These are phyloP conservation scores for Fonsecaea pugnacius DNA, from an alignment of 2,329 filamentous ascomycete species.

Conservation along the genomic window DNA sequence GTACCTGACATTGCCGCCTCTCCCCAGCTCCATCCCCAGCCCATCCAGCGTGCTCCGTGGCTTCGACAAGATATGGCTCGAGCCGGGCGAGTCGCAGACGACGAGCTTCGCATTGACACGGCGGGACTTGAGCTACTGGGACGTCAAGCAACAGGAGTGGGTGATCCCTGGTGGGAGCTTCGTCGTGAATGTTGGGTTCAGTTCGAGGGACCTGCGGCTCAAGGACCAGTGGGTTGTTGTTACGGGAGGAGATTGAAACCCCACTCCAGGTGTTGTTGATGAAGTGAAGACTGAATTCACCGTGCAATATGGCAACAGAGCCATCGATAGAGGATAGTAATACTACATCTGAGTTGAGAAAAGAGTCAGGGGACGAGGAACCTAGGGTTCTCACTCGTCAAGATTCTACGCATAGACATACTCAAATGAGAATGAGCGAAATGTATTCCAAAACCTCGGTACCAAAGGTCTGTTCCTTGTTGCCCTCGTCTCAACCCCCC, in stretches of 20 bases:
- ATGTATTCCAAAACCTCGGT: too few relatives aligned
- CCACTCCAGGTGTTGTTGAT: neutral
- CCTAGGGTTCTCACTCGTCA: too few relatives aligned
- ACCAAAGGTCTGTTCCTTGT: too few relatives aligned
- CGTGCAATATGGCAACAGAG: neutral
- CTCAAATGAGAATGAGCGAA: too few relatives aligned
- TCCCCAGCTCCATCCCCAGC: slow-evolving; percentile 51
- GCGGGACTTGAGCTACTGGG: slow-evolving; percentile 69
- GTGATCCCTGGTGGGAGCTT: slow-evolving; percentile 26
- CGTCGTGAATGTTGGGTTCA: slow-evolving; percentile 30
- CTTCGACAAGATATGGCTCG: slow-evolving; percentile 63
- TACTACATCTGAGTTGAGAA: neutral
- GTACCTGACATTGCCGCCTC: slow-evolving; percentile 48
- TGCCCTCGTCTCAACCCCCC: too few relatives aligned
- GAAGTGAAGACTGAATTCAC: neutral
- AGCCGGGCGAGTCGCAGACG: slow-evolving; percentile 52
- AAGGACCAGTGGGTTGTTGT: neutral
- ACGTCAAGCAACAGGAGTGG: slow-evolving; percentile 65
- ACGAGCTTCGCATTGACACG: slow-evolving; percentile 60
- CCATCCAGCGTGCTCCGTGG: slow-evolving; percentile 64
- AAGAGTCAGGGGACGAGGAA: neutral
- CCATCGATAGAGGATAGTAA: neutral
- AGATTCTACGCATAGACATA: too few relatives aligned
- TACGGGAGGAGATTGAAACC: neutral
- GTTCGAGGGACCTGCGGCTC: slow-evolving; percentile 31